These are phyloP conservation scores for Rhododendron griersonianum DNA, from an alignment of 148 eudicot genomes.

Conservation along the genomic window DNA sequence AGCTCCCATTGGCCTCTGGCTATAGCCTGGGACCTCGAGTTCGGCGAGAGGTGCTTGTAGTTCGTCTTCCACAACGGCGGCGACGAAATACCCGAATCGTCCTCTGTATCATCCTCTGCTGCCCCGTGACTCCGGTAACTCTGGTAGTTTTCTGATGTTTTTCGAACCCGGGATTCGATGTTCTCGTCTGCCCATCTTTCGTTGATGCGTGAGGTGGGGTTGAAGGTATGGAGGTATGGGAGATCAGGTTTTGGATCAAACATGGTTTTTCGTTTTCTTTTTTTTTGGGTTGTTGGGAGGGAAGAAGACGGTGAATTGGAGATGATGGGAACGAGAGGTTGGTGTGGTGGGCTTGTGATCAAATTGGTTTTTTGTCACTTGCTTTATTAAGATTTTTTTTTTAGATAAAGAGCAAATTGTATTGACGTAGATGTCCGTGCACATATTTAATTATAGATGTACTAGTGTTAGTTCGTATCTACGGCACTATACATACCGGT, in stretches of 20 bases:
- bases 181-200: conserved; percentile 17
- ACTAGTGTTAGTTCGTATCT: too few species aligned
- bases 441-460: too few species aligned
- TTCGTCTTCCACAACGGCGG: conserved; percentile 65
- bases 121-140: conserved; percentile 8
- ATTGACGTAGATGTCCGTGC: too few species aligned
- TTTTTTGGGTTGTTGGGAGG: not conserved
- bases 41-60: conserved; percentile 36
- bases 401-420: too few species aligned
- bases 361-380: not conserved
- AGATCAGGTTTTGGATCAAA: conserved; percentile 32
- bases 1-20: conserved; percentile 70
- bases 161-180: conserved; percentile 17
- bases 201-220: conserved; percentile 33
- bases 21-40: conserved; percentile 52
- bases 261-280: conserved; percentile 25
- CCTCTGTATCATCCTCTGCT: conserved; percentile 28
- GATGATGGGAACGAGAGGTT: not conserved
- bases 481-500: too few species aligned
- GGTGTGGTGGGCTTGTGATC: conserved; percentile 18
- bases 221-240: conserved; percentile 29
- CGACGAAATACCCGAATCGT: conserved; percentile 43
- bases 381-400: not conserved
- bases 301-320: conserved; percentile 5
- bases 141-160: conserved; percentile 23